Evolutionary conservation across 306 rosid species (phyloP), one percentile per base, ranked within the genome.

Genomic region (Luffa acutangula): DNA sequence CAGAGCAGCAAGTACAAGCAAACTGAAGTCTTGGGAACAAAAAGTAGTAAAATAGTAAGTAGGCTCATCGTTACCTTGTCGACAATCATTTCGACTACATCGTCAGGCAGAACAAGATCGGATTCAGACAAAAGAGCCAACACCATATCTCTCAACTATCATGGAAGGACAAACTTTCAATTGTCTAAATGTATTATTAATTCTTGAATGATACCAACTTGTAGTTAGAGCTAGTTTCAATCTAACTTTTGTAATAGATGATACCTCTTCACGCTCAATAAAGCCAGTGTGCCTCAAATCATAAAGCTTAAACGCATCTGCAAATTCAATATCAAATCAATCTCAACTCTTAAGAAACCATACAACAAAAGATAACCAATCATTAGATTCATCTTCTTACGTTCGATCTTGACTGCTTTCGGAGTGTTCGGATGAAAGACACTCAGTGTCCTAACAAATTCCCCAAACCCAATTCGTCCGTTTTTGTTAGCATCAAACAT

Each of bases 111-210:
- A 6, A 71, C 77, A 60, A 89, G 76, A 36, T 92, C 86, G 41
- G 94, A 87, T 81, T 94, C 98, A 18, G 54, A 64, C 62, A 90
- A 84, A 82, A 87, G 79, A 48, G 96, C 98, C 75, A 76, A 70
- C 9, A 94, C 90, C 98, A 92, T 94, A 67, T 92, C 89, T 91
- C 85, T 92, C 85, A 94, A 81, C 97, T 93, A 80, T 78, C 73
- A 42, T 54, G 69, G 78, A 82, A 64, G n/a, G 39, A 82, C 45
- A 13, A 60, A 56, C 62, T 60, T 60, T 25, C 36, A n/a, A 57
- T 20, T 0, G 1, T 57, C 62, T n/a, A 20, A n/a, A 56, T 56
- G 37, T 21, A 59, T 59, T 25, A 21, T 21, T 59, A 20, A 58
- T 58, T 21, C 64, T 56, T n/a, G 37, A 3, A 59, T 20, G 15